Conservation (phyloP, 345 rosid genomes). For the Pistacia integerrima region DNA sequence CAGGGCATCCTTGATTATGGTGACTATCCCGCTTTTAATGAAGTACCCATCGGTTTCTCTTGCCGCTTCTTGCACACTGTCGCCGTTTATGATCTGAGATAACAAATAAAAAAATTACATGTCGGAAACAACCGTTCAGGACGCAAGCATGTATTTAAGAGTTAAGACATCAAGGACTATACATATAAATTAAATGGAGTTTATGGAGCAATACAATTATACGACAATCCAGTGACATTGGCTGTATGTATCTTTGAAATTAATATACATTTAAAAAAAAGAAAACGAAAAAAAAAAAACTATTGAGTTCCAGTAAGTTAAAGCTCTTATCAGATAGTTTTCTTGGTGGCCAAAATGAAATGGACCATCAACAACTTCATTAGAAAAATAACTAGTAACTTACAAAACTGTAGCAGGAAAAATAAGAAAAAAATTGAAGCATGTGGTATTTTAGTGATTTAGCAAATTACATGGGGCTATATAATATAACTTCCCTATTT, state of each 20-base stretch:
- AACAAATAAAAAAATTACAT: neutral
- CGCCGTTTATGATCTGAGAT: constrained; percentile 74
- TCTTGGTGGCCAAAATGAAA: neutral
- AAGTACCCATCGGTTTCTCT: constrained; percentile 96
- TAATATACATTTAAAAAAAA: neutral
- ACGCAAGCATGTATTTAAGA: neutral
- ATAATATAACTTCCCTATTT: too few species aligned
- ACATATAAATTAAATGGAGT: neutral
- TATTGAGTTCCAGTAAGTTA: neutral
- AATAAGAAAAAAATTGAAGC: neutral
- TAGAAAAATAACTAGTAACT: neutral
- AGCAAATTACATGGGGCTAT: neutral
- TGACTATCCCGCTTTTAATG: constrained; percentile 96
- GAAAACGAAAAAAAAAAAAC: neutral
- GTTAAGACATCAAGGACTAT: neutral
- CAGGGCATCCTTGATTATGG: constrained; percentile 92
- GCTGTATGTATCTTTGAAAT: neutral
- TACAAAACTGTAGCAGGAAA: neutral
- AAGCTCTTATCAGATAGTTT: neutral
- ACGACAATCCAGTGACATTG: too few species aligned
- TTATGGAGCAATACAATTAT: neutral
- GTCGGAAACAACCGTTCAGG: neutral
- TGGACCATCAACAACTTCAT: neutral
- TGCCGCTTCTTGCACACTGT: constrained; percentile 92
- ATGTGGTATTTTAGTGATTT: neutral